Percentiles rank a stretch among this genome's conserved stretches.
phyloP scores from a whole-genome alignment of 345 rosid species.

The Bretschneidera sinensis region DNA sequence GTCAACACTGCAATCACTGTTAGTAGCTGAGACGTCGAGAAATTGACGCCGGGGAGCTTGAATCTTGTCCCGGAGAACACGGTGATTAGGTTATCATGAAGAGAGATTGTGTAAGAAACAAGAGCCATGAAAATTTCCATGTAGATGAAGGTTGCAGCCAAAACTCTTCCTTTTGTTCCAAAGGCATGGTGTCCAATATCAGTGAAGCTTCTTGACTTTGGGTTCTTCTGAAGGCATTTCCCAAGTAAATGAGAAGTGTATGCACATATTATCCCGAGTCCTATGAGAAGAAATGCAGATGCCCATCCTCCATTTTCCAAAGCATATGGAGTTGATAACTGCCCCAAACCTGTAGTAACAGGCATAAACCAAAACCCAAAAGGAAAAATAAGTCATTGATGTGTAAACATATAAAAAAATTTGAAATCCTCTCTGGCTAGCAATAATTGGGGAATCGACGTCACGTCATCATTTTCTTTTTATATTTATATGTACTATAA shows the following conservation, averaged over 20 bases:
- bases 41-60: slow-evolving; percentile 16
- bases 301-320: slow-evolving; percentile 71
- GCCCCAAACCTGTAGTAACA: slow-evolving; percentile 58
- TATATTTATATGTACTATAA: not conserved
- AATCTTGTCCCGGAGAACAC: slow-evolving; percentile 37
- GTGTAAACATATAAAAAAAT: too few species aligned
- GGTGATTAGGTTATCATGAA: slow-evolving; percentile 60
- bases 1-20: slow-evolving; percentile 47
- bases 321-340: slow-evolving; percentile 72
- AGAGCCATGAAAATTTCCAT: slow-evolving; percentile 73
- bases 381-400: too few species aligned
- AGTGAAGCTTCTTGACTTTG: slow-evolving; percentile 54
- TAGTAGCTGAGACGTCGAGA: slow-evolving; percentile 46
- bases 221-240: slow-evolving; percentile 55
- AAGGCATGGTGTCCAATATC: slow-evolving; percentile 65
- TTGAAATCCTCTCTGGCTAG: too few species aligned
- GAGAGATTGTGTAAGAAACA: slow-evolving; percentile 75
- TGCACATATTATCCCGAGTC: slow-evolving; percentile 47
- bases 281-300: slow-evolving; percentile 47
- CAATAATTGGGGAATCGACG: too few species aligned
- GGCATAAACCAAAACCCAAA: too few species aligned
- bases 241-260: slow-evolving; percentile 63
- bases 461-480: too few species aligned
- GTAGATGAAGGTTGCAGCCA: slow-evolving; percentile 53
- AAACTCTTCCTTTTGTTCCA: slow-evolving; percentile 41